A percentile compares a stretch with the other conserved stretches of the same genome.
phyloP scores from a whole-genome alignment of 2,329 filamentous ascomycete species.

The Colletotrichum paranaense region DNA sequence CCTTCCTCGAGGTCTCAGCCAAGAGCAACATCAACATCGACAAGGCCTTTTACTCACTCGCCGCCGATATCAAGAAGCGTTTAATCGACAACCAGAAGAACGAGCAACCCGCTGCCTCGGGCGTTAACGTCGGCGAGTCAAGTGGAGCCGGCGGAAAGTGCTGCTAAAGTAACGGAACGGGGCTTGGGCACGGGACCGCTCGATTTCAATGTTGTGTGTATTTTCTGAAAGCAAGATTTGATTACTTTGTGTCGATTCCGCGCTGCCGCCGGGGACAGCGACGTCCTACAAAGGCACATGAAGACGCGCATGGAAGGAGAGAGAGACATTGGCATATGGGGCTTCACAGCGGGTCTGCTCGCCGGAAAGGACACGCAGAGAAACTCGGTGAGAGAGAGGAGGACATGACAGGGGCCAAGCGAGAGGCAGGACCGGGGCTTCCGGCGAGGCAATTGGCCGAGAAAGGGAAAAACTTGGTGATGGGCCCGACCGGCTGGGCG shows the following conservation, averaged over 20 bases:
- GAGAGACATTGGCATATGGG: constrained; percentile 7
- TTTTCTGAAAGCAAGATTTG: constrained; percentile 19
- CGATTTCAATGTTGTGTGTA: not conserved
- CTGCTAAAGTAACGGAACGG: constrained; percentile 67
- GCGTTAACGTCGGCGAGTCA: constrained; percentile 76
- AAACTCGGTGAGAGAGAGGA: constrained; percentile 9
- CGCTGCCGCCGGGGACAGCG: constrained; percentile 19
- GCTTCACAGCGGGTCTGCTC: not conserved
- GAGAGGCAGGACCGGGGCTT: not conserved
- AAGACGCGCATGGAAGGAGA: constrained; percentile 3
- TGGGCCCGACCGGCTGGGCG: constrained; percentile 3
- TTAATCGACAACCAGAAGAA: constrained; percentile 92
- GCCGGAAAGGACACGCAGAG: not conserved
- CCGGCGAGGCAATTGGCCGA: not conserved
- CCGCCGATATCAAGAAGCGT: constrained; percentile 97
- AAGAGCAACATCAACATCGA: constrained; percentile 99
- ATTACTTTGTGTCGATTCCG: constrained; percentile 15
- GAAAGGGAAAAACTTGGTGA: not conserved
- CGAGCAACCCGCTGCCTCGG: constrained; percentile 67
- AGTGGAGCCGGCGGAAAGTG: constrained; percentile 76
- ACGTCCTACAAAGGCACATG: not conserved
- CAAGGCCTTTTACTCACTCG: constrained; percentile 96
- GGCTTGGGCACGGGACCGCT: not conserved
- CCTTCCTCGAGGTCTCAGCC: constrained; percentile 97
- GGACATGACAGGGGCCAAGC: not conserved